phyloP scores from a whole-genome alignment of 2,329 filamentous ascomycete genomes.

The Xylaria sp. region DNA sequence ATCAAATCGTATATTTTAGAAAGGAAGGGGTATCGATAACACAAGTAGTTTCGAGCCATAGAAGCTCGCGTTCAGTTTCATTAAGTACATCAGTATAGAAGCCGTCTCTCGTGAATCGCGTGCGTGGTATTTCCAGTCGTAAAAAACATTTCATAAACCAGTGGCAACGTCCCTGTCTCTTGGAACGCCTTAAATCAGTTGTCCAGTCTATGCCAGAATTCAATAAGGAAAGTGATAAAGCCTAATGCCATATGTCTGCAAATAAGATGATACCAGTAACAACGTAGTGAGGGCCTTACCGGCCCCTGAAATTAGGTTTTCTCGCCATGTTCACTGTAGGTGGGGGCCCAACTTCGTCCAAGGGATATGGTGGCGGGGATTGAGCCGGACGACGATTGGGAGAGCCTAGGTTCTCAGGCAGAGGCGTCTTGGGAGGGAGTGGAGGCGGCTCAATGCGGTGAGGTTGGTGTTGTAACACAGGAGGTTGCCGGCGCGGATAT shows the following conservation, averaged over 20 bases:
- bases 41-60: conserved; percentile 12
- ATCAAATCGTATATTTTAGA: conserved; percentile 30
- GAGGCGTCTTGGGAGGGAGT: conserved; percentile 79
- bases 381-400: conserved; percentile 49
- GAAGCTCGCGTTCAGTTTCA: conserved; percentile 2
- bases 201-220: conserved; percentile 24
- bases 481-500: conserved; percentile 56
- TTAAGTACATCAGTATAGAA: conserved; percentile 24
- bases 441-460: conserved; percentile 71
- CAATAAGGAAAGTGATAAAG: neutral
- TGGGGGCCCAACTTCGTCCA: conserved; percentile 80
- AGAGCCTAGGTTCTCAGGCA: conserved; percentile 61
- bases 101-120: conserved; percentile 21
- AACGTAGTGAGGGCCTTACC: conserved; percentile 46
- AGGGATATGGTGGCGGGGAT: conserved; percentile 76
- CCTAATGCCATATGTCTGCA: neutral
- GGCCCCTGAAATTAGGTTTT: conserved; percentile 78
- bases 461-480: conserved; percentile 47
- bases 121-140: conserved; percentile 16
- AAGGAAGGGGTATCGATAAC: conserved; percentile 36
- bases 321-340: conserved; percentile 85
- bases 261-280: neutral
- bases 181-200: conserved; percentile 14
- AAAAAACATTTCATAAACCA: conserved; percentile 17
- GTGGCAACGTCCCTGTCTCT: conserved; percentile 1